Evolutionary conservation across 345 rosid genomes (phyloP).

Genomic region (Limnanthes douglasii): DNA sequence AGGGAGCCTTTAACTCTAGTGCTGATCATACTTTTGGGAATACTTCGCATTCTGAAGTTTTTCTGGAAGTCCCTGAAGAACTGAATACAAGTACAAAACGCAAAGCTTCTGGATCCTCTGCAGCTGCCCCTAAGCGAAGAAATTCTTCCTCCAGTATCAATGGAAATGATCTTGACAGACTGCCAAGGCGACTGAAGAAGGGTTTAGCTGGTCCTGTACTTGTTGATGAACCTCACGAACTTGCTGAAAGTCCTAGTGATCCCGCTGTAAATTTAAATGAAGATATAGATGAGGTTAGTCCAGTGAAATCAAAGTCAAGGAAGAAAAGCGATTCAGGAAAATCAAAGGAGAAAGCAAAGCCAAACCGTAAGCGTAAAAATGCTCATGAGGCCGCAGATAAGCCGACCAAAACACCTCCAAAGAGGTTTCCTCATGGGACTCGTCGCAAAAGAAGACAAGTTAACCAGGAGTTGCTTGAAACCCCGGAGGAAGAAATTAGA

Average conservation of each 20-base stretch:
- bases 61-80: slow-evolving; percentile 7
- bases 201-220: slow-evolving; percentile 8
- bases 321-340: slow-evolving; percentile 8
- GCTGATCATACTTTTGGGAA: slow-evolving; percentile 5
- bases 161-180: slow-evolving; percentile 10
- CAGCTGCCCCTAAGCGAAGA: slow-evolving; percentile 7
- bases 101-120: slow-evolving; percentile 7
- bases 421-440: slow-evolving; percentile 50
- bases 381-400: slow-evolving; percentile 15
- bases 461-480: slow-evolving; percentile 43
- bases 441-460: slow-evolving; percentile 34
- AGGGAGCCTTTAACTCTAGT: slow-evolving; percentile 9
- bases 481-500: slow-evolving; percentile 56
- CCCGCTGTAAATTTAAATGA: slow-evolving; percentile 11
- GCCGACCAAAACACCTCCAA: slow-evolving; percentile 17
- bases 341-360: slow-evolving; percentile 12
- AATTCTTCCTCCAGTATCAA: slow-evolving; percentile 8
- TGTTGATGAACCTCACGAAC: slow-evolving; percentile 22
- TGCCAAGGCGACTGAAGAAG: slow-evolving; percentile 21
- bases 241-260: slow-evolving; percentile 12
- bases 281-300: slow-evolving; percentile 9
- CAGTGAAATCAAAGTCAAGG: slow-evolving; percentile 6
- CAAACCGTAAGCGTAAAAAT: slow-evolving; percentile 19
- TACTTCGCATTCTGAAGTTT: slow-evolving; percentile 7
- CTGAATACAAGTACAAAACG: slow-evolving; percentile 16